These are phyloP conservation scores for Crithidia sp. DNA, from an alignment of 208 protist genomes.

Conservation along the genomic window DNA sequence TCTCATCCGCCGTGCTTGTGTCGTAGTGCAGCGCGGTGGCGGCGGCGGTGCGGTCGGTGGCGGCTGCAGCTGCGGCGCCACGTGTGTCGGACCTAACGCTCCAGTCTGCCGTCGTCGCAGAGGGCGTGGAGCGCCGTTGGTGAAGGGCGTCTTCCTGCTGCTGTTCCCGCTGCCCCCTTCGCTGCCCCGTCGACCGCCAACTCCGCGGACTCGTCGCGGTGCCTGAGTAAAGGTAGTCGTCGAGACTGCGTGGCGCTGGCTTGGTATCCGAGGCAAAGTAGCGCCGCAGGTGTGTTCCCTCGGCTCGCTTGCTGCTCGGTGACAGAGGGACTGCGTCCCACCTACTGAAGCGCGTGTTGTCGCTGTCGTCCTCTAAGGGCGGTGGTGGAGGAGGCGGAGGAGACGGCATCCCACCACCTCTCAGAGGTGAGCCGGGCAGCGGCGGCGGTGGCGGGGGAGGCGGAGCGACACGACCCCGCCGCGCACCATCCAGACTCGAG, in stretches of 20 bases:
- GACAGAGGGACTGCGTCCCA: slow-evolving; percentile 38
- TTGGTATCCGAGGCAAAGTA: slow-evolving; percentile 23
- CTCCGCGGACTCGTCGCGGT: neutral
- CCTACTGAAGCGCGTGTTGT: neutral
- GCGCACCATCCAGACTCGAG: neutral
- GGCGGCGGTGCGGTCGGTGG: neutral
- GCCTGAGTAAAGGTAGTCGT: neutral
- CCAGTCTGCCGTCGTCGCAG: neutral
- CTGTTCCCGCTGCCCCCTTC: neutral
- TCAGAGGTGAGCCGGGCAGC: neutral
- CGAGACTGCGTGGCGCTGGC: neutral
- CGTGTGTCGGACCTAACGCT: neutral
- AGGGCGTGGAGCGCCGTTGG: neutral
- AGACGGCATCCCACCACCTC: neutral
- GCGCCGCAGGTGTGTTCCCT: slow-evolving; percentile 23
- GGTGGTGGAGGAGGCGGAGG: neutral
- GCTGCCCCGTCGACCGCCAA: neutral
- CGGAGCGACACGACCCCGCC: neutral
- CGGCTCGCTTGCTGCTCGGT: slow-evolving; percentile 13
- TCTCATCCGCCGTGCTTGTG: neutral
- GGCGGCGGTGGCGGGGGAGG: slow-evolving; percentile 16
- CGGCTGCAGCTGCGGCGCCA: neutral
- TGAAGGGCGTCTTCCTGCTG: neutral
- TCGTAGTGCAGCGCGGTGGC: slow-evolving; percentile 7
- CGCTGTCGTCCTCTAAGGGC: neutral